Percentiles rank a stretch among this genome's conserved stretches.
These are phyloP conservation scores for Nectriaceae sp. DNA, from an alignment of 2,329 filamentous ascomycete species.

Conservation along the genomic window DNA sequence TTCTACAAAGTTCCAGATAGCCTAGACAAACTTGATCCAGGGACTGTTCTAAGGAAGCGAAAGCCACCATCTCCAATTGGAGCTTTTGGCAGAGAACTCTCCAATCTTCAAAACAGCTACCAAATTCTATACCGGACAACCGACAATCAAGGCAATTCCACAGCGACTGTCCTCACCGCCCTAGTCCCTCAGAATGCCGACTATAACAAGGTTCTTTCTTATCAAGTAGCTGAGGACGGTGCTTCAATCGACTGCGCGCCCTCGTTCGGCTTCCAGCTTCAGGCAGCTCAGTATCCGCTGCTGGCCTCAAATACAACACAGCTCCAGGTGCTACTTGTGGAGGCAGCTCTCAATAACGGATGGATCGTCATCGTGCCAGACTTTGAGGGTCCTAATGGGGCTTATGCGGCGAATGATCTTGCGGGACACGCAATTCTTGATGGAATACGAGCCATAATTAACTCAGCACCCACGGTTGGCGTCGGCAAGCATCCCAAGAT, in stretches of 20 bases:
- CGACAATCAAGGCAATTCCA: constrained; percentile 36
- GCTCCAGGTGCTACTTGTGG: constrained; percentile 22
- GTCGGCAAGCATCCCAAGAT: constrained; percentile 35
- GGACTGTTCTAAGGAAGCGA: constrained; percentile 23
- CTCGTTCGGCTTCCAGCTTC: constrained; percentile 26
- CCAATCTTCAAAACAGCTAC: constrained; percentile 19
- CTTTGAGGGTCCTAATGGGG: constrained; percentile 44
- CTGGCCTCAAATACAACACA: constrained; percentile 36
- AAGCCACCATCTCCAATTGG: constrained; percentile 21
- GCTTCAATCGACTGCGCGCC: constrained; percentile 37
- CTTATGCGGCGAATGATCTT: constrained; percentile 43
- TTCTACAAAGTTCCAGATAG: constrained; percentile 25
- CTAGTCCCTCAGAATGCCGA: constrained; percentile 36
- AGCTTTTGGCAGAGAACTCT: constrained; percentile 16
- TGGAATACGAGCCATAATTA: constrained; percentile 42
- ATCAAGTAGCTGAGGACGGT: constrained; percentile 43
- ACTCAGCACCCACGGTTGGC: constrained; percentile 27
- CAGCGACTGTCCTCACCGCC: constrained; percentile 40
- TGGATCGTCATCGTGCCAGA: constrained; percentile 53
- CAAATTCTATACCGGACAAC: constrained; percentile 44
- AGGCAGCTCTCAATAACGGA: constrained; percentile 38
- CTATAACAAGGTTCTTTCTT: constrained; percentile 38
- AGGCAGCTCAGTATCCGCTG: constrained; percentile 28
- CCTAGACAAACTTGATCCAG: constrained; percentile 13
- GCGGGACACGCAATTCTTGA: constrained; percentile 46